phyloP scores from a whole-genome alignment of 805 yeast genomes.

The Starmerella khaoyaiensis region DNA sequence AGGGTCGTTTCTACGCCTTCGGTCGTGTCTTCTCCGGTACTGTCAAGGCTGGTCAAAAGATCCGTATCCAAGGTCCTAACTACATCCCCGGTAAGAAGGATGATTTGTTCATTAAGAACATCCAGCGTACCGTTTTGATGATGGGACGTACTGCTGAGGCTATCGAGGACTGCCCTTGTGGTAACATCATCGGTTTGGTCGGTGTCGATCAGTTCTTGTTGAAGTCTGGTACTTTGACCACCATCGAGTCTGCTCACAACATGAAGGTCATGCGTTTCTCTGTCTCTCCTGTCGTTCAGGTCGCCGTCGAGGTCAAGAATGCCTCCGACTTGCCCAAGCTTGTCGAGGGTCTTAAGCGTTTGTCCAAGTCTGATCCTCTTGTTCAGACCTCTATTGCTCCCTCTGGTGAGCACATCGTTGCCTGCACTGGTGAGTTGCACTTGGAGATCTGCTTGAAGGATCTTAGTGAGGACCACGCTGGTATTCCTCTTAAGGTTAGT shows the following conservation, averaged over 20 bases:
- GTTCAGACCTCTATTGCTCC: slow-evolving; percentile 75
- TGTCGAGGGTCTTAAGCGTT: slow-evolving; percentile 99
- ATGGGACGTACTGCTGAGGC: slow-evolving; percentile 98
- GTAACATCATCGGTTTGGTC: slow-evolving; percentile 99
- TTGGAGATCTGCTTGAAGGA: slow-evolving; percentile 94
- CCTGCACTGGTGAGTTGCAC: slow-evolving; percentile 99
- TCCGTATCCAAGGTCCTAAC: slow-evolving; percentile 99
- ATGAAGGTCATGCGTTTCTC: slow-evolving; percentile 99
- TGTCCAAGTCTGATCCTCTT: slow-evolving; percentile 99
- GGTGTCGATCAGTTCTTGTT: slow-evolving; percentile 99
- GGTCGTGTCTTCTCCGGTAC: slow-evolving; percentile 99
- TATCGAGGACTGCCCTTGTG: slow-evolving; percentile 99
- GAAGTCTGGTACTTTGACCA: slow-evolving; percentile 98
- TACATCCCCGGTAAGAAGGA: slow-evolving; percentile 97
- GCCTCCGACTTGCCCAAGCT: slow-evolving; percentile 98
- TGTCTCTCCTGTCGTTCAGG: slow-evolving; percentile 99
- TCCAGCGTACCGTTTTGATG: slow-evolving; percentile 99
- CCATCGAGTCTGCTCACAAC: slow-evolving; percentile 94
- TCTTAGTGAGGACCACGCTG: slow-evolving; percentile 98
- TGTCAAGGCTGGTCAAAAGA: slow-evolving; percentile 96
- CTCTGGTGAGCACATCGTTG: slow-evolving; percentile 99
- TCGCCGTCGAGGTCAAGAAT: slow-evolving; percentile 99
- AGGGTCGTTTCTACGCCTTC: slow-evolving; percentile 99
- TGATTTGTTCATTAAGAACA: slow-evolving; percentile 89
- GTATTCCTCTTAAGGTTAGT: slow-evolving; percentile 94